These are phyloP conservation scores for Magnaporthiopsis incrustans DNA, from an alignment of 2,329 filamentous ascomycete species.

Conservation along the genomic window DNA sequence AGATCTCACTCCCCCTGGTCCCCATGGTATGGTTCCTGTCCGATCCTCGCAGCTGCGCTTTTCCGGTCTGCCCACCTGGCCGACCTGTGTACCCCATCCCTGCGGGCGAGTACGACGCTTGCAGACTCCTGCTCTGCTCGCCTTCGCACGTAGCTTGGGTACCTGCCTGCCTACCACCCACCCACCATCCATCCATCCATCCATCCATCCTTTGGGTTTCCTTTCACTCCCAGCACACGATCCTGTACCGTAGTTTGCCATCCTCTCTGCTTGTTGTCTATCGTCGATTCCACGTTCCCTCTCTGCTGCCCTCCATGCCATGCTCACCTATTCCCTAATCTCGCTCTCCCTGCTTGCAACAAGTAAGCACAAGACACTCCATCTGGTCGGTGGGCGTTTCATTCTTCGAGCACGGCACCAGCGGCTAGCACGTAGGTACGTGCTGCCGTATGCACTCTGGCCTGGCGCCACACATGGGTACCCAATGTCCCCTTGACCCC, in stretches of 20 bases:
- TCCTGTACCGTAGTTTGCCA: background rate
- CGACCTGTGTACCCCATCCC: background rate
- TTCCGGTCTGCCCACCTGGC: background rate
- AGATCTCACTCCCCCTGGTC: background rate
- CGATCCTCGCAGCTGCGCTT: background rate
- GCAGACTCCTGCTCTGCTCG: conserved; percentile 1
- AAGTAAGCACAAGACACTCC: background rate
- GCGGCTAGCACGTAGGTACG: background rate
- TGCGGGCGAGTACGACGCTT: background rate
- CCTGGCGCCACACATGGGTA: background rate
- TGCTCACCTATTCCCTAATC: background rate
- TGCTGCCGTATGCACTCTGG: background rate
- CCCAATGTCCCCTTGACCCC: conserved; percentile 6
- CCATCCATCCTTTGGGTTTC: background rate
- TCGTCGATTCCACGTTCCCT: background rate
- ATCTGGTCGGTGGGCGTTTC: background rate
- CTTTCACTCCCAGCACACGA: background rate
- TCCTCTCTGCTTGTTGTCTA: background rate
- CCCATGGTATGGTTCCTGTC: background rate
- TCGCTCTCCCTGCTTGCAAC: background rate
- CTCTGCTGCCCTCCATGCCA: background rate
- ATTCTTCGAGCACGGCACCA: background rate
- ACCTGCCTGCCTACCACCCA: background rate
- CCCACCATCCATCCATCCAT: background rate
- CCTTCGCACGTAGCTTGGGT: background rate